A percentile compares a stretch with the other conserved stretches of the same genome.
phyloP scores from a whole-genome alignment of 2,329 filamentous ascomycete species.

The Colletotrichum theobromicola region DNA sequence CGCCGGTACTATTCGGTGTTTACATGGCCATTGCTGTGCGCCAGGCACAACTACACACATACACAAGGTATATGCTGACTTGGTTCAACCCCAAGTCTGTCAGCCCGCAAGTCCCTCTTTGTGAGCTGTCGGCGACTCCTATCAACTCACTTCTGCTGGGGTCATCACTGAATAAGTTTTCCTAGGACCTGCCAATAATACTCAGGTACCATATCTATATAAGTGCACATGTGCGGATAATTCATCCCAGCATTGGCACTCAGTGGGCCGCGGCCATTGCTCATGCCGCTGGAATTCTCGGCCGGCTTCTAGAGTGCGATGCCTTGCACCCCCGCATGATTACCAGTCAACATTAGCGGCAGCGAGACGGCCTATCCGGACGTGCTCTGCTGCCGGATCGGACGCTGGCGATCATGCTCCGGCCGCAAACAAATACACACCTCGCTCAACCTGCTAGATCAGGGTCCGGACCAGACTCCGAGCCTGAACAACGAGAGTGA shows the following conservation, averaged over 20 bases:
- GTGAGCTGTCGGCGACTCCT: not conserved
- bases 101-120: not conserved
- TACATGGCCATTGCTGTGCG: not conserved
- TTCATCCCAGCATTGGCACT: not conserved
- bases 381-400: not conserved
- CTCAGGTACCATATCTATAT: not conserved
- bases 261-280: not conserved
- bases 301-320: not conserved
- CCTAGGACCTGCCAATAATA: not conserved
- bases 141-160: not conserved
- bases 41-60: not conserved
- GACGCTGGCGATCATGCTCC: not conserved
- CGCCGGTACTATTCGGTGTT: not conserved
- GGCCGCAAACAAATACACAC: not conserved
- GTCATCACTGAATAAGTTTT: not conserved
- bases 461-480: slow-evolving; percentile 4
- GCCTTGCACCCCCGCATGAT: not conserved
- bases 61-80: not conserved
- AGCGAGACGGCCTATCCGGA: not conserved
- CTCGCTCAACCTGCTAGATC: not conserved
- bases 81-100: not conserved
- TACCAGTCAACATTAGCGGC: not conserved
- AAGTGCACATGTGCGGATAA: not conserved
- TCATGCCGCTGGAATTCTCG: slow-evolving; percentile 14
- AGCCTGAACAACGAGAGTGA: not conserved